Evolutionary conservation across 129 eudicot species (phyloP), one percentile per base, ranked within the genome.

Genomic region (Kitagawia praeruptora): DNA sequence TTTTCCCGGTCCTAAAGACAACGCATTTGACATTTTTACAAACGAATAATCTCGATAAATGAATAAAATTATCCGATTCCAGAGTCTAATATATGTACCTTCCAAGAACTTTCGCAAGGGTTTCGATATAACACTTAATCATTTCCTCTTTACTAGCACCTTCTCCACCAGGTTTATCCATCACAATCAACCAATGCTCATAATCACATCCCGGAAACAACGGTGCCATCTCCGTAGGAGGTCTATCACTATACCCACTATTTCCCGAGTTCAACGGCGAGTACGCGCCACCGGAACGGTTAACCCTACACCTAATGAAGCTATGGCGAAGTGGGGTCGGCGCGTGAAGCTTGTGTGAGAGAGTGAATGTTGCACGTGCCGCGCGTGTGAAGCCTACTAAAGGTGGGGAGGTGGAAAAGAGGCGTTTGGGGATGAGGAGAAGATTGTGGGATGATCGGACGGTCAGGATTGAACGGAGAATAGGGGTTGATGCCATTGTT

Each of bases 101-200:
- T 75, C 97, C 97, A 18, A 96, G 75, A 27, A 96, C 95, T 79
- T 88, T 90, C 70, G 99, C 90, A 63, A 96, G 87, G 82, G 98
- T 96, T 83, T 90, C 78, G 23, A 96, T 83, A 76, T 96, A 96
- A 38, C 98, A 90, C 42, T 85, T 93, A 76, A 96, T 92, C 98
- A 96, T 96, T 85, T 92, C 89, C 82, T 96, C 85, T 37, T 96
- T 96, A 15, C 72, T 85, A 4, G 99, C 97, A 21, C 92, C 95
- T 74, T 92, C 99, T 0, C 98, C 98, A 1, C 97, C 99, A 19
- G 99, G 99, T 82, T 89, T 88, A 77, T 96, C 99, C 97, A 96
- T 92, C 2, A 96, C 96, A 9, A 96, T 96, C 71, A 96, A 85
- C 99, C 98, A 96, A 77, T 92, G 99, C 82, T 96, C 98, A 73